These are phyloP conservation scores for Epicoccum sorghinum DNA, from an alignment of 2,329 filamentous ascomycete genomes.

Conservation along the genomic window DNA sequence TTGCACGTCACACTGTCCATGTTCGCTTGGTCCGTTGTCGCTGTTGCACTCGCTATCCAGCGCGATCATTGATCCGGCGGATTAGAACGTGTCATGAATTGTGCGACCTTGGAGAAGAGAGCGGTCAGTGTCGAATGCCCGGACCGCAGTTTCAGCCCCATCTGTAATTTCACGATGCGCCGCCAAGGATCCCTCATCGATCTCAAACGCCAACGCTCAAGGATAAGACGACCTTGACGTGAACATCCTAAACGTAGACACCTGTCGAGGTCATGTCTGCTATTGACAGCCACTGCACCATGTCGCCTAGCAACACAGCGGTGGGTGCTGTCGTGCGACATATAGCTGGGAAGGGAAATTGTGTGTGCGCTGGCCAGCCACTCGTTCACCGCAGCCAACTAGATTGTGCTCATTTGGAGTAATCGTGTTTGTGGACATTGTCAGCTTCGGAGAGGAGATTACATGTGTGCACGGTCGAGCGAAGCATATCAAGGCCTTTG, in stretches of 20 bases:
- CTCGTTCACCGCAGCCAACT: conserved; percentile 26
- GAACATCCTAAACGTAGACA: not conserved
- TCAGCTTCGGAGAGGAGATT: conserved; percentile 10
- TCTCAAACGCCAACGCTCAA: conserved; percentile 24
- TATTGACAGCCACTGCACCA: not conserved
- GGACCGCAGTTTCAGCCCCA: conserved; percentile 37
- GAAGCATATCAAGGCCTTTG: conserved; percentile 3
- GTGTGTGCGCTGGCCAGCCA: conserved; percentile 25
- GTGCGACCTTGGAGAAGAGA: conserved; percentile 10
- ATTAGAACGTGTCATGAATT: conserved; percentile 17
- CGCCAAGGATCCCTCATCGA: conserved; percentile 27
- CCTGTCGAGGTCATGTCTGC: not conserved
- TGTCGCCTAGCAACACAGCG: conserved; percentile 11
- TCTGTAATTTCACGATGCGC: conserved; percentile 41
- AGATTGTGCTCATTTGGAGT: conserved; percentile 29
- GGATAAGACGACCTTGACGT: not conserved
- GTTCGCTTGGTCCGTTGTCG: too few relatives aligned
- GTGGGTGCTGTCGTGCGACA: conserved; percentile 16
- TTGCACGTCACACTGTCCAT: not conserved
- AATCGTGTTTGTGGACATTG: conserved; percentile 7
- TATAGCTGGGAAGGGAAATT: conserved; percentile 23
- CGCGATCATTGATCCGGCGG: conserved; percentile 16
- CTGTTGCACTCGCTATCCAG: not conserved
- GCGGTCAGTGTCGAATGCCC: conserved; percentile 27
- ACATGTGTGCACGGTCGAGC: not conserved